A percentile compares a stretch with the other conserved stretches of the same genome.
Conservation (phyloP, 176 grass and related monocot genomes). For the Puya raimondii region DNA sequence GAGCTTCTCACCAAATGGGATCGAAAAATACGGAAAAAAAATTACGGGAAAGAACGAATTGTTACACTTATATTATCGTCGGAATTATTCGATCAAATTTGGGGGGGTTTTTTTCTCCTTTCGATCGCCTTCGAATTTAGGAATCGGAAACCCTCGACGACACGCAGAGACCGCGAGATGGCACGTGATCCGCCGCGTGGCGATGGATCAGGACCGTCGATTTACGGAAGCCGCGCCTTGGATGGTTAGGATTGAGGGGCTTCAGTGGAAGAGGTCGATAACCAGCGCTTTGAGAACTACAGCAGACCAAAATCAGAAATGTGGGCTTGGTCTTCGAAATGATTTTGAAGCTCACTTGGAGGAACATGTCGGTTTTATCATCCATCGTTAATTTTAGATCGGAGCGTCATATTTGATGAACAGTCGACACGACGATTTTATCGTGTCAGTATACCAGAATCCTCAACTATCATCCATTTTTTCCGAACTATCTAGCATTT, state of each 20-base stretch:
- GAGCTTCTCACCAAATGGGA: neutral
- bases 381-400: no score
- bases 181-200: neutral
- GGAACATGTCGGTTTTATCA: no score
- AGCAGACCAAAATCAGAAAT: no score
- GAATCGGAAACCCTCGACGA: neutral
- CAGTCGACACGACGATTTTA: no score
- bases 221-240: neutral
- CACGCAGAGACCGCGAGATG: neutral
- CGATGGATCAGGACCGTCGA: neutral
- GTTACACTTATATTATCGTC: neutral
- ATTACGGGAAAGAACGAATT: neutral
- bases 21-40: neutral
- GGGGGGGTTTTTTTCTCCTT: neutral
- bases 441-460: no score
- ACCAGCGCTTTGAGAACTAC: no score
- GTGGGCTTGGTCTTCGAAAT: no score
- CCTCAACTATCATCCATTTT: no score
- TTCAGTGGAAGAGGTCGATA: no score
- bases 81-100: neutral
- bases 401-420: no score
- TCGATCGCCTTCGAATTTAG: neutral
- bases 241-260: neutral
- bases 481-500: no score
- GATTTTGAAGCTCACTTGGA: no score